Conservation (phyloP, 495 filamentous ascomycete species). For the Trichoderma virens region DNA sequence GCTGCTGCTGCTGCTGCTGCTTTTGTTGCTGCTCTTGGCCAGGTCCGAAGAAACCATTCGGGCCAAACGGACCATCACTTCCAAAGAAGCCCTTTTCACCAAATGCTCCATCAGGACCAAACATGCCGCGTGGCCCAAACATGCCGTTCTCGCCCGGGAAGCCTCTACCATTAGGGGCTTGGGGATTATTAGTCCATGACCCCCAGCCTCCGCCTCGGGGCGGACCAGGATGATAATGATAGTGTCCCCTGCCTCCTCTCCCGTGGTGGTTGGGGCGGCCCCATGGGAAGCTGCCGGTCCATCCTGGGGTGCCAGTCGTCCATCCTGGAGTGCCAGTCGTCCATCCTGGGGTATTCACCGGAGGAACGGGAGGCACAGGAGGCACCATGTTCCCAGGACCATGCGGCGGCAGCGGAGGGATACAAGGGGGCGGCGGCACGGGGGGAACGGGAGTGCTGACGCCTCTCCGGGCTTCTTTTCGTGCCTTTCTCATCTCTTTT, state of each 20-base stretch:
- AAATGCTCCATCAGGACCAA: not conserved
- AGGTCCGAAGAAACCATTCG: not conserved
- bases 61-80: not conserved
- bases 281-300: not conserved
- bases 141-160: not conserved
- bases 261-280: not conserved
- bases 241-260: not conserved
- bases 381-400: not conserved
- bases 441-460: not conserved
- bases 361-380: not conserved
- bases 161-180: not conserved
- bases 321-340: not conserved
- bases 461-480: not conserved
- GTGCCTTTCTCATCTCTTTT: not conserved
- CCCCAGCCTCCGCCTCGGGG: not conserved
- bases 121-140: not conserved
- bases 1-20: not conserved
- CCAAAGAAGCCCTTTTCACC: not conserved
- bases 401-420: not conserved
- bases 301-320: not conserved
- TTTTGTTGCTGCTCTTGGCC: not conserved
- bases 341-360: not conserved
- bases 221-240: not conserved
- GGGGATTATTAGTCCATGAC: not conserved
- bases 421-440: not conserved